Percentiles rank a stretch among this genome's conserved stretches.
Conservation (phyloP, 176 grass and related monocot species). For the Carex kokanica region DNA sequence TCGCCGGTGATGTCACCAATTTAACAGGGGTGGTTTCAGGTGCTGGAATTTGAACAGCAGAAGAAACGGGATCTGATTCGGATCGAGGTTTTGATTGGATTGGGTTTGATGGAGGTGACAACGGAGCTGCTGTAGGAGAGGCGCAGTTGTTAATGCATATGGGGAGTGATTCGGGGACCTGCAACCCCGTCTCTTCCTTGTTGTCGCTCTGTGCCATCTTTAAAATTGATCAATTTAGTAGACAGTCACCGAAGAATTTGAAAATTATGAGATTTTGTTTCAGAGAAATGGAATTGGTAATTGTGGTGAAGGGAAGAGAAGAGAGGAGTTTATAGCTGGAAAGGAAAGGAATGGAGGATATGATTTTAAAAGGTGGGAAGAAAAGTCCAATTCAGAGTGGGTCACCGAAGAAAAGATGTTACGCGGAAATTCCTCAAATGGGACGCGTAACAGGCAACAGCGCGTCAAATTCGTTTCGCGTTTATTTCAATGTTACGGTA, state of each 20-base stretch:
- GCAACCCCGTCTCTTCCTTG: constrained; percentile 89
- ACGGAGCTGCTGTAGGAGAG: not conserved
- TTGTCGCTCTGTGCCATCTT: constrained; percentile 87
- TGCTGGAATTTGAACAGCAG: not conserved
- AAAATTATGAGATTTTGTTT: not conserved
- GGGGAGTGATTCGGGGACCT: constrained; percentile 50
- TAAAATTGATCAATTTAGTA: not conserved
- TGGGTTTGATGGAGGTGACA: not conserved
- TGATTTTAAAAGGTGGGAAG: constrained; percentile 25
- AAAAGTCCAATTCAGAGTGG: constrained; percentile 27
- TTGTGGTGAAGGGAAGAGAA: not conserved
- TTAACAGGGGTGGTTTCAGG: not conserved
- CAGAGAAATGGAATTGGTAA: not conserved
- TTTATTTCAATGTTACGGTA: constrained; percentile 11
- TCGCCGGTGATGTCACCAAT: constrained; percentile 12
- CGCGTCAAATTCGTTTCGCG: not conserved
- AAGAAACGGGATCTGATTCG: not conserved
- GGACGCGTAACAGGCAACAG: not conserved
- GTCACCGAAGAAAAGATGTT: constrained; percentile 27
- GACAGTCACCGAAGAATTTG: not conserved
- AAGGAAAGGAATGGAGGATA: constrained; percentile 23
- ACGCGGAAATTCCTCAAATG: constrained; percentile 34
- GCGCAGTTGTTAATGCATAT: constrained; percentile 96
- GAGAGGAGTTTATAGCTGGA: constrained; percentile 24
- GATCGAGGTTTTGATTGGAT: not conserved